These are phyloP conservation scores for Avena eriantha DNA, from an alignment of 176 grass and related monocot genomes.

Conservation along the genomic window DNA sequence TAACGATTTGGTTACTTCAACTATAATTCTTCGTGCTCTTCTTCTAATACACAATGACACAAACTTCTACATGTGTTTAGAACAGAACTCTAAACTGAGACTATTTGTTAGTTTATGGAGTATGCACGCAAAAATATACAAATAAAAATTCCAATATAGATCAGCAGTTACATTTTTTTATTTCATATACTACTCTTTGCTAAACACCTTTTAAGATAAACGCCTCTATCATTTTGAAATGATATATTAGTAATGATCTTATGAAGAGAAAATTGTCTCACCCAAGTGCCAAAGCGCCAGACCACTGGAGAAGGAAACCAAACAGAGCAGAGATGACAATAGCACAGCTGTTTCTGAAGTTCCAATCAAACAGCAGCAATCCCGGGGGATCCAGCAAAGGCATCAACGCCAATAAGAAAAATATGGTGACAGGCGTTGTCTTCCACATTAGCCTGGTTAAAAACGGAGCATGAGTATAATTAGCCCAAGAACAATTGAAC, in stretches of 20 bases:
- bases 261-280: slow-evolving; percentile 35
- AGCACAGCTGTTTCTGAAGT: slow-evolving; percentile 68
- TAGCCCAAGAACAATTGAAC: not conserved
- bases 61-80: not conserved
- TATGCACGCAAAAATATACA: not conserved
- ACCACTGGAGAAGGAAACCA: slow-evolving; percentile 98
- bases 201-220: too few species aligned
- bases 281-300: slow-evolving; percentile 96
- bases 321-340: slow-evolving; percentile 87
- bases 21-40: not conserved
- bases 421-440: slow-evolving; percentile 92
- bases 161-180: not conserved
- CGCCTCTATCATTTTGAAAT: too few species aligned
- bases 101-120: not conserved
- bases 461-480: not conserved
- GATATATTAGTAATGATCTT: too few species aligned
- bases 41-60: not conserved
- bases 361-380: slow-evolving; percentile 76
- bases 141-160: not conserved
- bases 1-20: not conserved
- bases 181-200: too few species aligned
- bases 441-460: slow-evolving; percentile 91
- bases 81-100: not conserved
- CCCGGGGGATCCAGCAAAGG: slow-evolving; percentile 88
- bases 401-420: slow-evolving; percentile 91